phyloP scores from a whole-genome alignment of 176 grass and related monocot genomes.

The Phyllostachys edulis region DNA sequence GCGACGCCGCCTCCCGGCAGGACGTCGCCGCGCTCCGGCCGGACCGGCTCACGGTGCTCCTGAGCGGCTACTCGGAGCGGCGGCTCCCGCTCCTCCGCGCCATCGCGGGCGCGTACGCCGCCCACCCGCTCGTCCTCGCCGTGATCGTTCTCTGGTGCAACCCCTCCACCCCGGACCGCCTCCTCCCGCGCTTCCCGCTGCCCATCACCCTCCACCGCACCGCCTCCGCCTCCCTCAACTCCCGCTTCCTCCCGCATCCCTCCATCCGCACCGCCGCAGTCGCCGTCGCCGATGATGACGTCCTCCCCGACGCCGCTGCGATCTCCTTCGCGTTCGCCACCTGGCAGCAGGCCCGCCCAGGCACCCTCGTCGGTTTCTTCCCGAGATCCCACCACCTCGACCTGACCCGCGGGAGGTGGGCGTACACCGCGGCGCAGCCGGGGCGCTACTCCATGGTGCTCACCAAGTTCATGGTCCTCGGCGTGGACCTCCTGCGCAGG shows the following conservation, averaged over 20 bases:
- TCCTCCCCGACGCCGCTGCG: conserved; percentile 45
- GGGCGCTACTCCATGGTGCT: conserved; percentile 87
- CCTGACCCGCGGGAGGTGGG: conserved; percentile 54
- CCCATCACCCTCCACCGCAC: conserved; percentile 47
- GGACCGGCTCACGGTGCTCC: conserved; percentile 74
- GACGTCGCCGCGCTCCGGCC: conserved; percentile 34
- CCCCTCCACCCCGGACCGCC: conserved; percentile 42
- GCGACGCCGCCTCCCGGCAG: conserved; percentile 21
- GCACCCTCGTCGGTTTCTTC: conserved; percentile 75
- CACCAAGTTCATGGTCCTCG: conserved; percentile 74
- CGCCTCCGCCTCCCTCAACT: conserved; percentile 70
- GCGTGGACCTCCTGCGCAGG: conserved; percentile 34
- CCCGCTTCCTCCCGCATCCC: conserved; percentile 69
- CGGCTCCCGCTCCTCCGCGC: conserved; percentile 67
- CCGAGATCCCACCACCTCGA: conserved; percentile 76
- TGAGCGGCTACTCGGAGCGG: conserved; percentile 70
- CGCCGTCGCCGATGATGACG: conserved; percentile 64
- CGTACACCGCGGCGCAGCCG: conserved; percentile 55
- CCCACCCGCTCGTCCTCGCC: conserved; percentile 52
- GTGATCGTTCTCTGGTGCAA: conserved; percentile 80
- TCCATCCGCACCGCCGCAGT: conserved; percentile 59
- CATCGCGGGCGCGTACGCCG: conserved; percentile 51
- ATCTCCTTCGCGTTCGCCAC: conserved; percentile 65
- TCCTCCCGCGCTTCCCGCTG: conserved; percentile 35
- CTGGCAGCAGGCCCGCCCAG: conserved; percentile 30